Evolutionary conservation across 2,329 filamentous ascomycete species (phyloP).

Genomic region (Apiospora koreana): DNA sequence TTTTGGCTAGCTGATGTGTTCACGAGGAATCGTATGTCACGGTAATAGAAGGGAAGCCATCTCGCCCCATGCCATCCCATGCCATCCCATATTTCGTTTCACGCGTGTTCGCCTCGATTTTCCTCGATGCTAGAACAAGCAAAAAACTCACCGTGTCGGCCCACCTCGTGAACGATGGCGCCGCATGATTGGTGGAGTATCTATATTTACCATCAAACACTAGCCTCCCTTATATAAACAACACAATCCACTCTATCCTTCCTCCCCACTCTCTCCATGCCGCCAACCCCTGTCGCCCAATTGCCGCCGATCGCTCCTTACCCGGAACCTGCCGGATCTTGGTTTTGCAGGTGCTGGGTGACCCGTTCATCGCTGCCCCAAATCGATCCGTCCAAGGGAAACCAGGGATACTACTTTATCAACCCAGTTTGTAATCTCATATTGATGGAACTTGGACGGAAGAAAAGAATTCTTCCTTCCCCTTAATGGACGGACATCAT

Average conservation of each 20-base stretch:
- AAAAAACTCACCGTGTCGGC: background rate
- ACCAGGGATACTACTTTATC: background rate
- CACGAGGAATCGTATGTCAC: background rate
- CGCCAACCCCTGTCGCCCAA: background rate
- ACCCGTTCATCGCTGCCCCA: background rate
- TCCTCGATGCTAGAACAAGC: background rate
- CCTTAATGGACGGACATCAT: background rate
- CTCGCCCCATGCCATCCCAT: background rate
- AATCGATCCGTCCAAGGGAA: background rate
- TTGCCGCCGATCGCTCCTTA: background rate
- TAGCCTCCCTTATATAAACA: background rate
- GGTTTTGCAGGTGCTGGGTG: background rate
- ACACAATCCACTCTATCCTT: background rate
- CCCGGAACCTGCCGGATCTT: background rate
- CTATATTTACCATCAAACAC: background rate
- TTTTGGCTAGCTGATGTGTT: background rate
- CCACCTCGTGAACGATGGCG: background rate
- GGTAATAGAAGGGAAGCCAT: background rate
- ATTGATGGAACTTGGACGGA: background rate
- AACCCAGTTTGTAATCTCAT: background rate
- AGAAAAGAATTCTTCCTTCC: background rate
- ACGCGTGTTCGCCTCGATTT: background rate
- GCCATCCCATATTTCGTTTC: background rate
- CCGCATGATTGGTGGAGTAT: slow-evolving; percentile 4
- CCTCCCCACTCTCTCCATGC: background rate